Evolutionary conservation across 2,329 filamentous ascomycete species (phyloP), one percentile per base, ranked within the genome.

Genomic region (Plectosphaerella sp.): DNA sequence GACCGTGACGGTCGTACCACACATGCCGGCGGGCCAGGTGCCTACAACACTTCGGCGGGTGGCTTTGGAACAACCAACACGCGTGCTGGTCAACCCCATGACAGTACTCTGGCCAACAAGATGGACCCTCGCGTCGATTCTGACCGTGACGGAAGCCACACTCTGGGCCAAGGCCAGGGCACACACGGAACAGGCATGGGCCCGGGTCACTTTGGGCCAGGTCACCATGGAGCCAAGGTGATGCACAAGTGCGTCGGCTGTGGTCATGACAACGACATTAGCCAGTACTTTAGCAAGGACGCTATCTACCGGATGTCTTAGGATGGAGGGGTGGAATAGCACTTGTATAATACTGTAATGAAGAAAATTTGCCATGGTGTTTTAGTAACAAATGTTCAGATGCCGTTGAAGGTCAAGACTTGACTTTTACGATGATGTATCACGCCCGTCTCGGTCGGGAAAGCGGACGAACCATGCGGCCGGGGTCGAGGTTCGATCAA

Each of bases 271-370:
- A 57, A 57, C 20, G 56, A 57, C 14, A 58, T 58, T 16, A 58
- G 56, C 52, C 52, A 51, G n/a, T 58, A 58, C 47, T 58, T 58
- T 42, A 54, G 56, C 33, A 58, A 54, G 54, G 54, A 58, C 28
- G 56, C 54, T 1, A 45, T 54, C 1, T 58, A 58, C 50, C 54
- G 56, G 11, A 45, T 51, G 49, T 25, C 25, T 33, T 49, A 33
- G 25, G 9, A 10, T 5, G 8, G 2, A 5, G 28, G 28, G 2
- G 28, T 22, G 22, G 18, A 47, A 22, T 10, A 18, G 14, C 4
- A 10, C 14, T 9, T 33, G 16, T 15, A 18, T 35, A 35, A 45
- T 47, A 47, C 5, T 47, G 43, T 46, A 46, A 46, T 47, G 45
- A 47, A 33, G 8, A 7, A 22, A 22, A 3, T 5, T 5, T 46